Conservation (phyloP, 1,284 basidiomycete genomes). For the Microbotryomycetes sp. region DNA sequence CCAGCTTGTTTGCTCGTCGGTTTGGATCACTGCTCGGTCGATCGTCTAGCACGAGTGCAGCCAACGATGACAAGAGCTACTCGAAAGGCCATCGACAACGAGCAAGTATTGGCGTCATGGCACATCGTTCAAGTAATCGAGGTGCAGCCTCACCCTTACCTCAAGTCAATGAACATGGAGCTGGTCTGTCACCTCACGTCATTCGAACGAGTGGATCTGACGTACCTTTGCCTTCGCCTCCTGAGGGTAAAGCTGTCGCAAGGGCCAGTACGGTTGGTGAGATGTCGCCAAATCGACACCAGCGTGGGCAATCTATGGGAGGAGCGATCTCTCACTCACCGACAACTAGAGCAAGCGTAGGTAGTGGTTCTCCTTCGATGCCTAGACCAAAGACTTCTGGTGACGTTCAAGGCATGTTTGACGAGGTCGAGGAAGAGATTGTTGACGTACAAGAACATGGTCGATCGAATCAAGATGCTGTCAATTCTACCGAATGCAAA, state of each 20-base stretch:
- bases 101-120: constrained; percentile 58
- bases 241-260: constrained; percentile 27
- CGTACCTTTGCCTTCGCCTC: constrained; percentile 26
- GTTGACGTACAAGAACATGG: constrained; percentile 49
- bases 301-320: constrained; percentile 29
- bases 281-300: constrained; percentile 26
- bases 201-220: constrained; percentile 22
- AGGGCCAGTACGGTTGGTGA: constrained; percentile 35
- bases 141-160: constrained; percentile 33
- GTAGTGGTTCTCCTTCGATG: constrained; percentile 49
- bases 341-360: background rate
- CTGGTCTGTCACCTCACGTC: constrained; percentile 1
- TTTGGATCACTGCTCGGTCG: constrained; percentile 42
- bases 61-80: constrained; percentile 27
- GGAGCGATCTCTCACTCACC: background rate
- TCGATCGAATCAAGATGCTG: constrained; percentile 33
- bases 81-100: constrained; percentile 33
- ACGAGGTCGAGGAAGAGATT: constrained; percentile 36
- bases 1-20: constrained; percentile 35
- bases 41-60: constrained; percentile 21
- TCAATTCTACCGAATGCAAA: constrained; percentile 26
- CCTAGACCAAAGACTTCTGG: constrained; percentile 51
- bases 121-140: constrained; percentile 44
- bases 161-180: constrained; percentile 33
- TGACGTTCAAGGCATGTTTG: constrained; percentile 24